phyloP scores from a whole-genome alignment of 495 filamentous ascomycete species.

The Hypomontagnella monticulosa region DNA sequence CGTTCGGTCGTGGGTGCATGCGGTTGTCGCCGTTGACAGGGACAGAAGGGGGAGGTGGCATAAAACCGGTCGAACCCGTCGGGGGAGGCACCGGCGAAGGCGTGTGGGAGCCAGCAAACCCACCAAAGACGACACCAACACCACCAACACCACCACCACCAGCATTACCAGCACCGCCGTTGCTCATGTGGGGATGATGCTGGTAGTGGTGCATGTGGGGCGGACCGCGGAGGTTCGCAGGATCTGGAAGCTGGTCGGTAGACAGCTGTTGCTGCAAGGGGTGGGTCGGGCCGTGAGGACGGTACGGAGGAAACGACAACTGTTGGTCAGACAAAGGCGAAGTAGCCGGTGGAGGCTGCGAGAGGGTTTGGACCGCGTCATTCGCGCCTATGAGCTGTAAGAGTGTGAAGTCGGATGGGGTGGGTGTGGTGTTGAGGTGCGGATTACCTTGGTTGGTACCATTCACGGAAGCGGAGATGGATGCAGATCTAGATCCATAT shows the following conservation, averaged over 20 bases:
- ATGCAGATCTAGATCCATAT: conserved; percentile 17
- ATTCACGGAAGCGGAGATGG: conserved; percentile 20
- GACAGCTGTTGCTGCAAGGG: conserved; percentile 26
- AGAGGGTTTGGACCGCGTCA: conserved; percentile 24
- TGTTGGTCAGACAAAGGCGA: conserved; percentile 30
- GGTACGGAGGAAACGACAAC: conserved; percentile 12
- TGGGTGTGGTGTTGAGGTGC: conserved; percentile 17
- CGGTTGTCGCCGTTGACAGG: conserved; percentile 47
- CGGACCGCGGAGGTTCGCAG: conserved; percentile 32
- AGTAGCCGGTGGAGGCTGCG: conserved; percentile 34
- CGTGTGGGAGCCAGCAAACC: conserved; percentile 56
- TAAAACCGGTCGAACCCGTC: conserved; percentile 43
- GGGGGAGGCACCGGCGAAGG: conserved; percentile 58
- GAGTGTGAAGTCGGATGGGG: conserved; percentile 24
- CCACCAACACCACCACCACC: no score
- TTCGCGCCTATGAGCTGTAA: conserved; percentile 40
- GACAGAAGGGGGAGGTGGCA: conserved; percentile 47
- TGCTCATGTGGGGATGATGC: conserved; percentile 54
- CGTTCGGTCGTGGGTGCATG: conserved; percentile 44
- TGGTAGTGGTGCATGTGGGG: conserved; percentile 36
- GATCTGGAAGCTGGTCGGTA: conserved; percentile 27
- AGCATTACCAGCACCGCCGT: no score
- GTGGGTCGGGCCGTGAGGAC: conserved; percentile 18
- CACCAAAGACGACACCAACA: conserved; percentile 56
- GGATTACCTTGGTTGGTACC: conserved; percentile 29